Evolutionary conservation across 2,329 filamentous ascomycete species (phyloP).

Genomic region (Penicillium glabrum): DNA sequence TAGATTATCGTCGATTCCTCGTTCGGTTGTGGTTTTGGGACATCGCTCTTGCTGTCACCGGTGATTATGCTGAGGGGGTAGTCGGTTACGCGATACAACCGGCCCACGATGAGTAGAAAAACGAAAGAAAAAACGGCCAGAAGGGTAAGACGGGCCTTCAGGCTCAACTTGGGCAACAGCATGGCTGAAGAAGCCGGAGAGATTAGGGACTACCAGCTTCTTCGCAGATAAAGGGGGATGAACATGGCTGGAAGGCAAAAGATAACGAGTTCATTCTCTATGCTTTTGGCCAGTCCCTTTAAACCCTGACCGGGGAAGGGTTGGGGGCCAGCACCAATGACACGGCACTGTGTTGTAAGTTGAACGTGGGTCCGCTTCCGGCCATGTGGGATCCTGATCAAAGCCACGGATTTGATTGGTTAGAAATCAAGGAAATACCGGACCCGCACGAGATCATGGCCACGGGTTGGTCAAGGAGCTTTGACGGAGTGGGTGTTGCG

Average conservation of each 20-base stretch:
- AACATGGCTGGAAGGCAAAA: not conserved
- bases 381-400: not conserved
- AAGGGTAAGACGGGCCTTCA: not conserved
- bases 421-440: not conserved
- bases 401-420: not conserved
- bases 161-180: not conserved
- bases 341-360: not conserved
- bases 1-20: not conserved
- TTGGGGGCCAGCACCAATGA: not conserved
- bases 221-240: not conserved
- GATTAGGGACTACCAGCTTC: not conserved
- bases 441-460: not conserved
- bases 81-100: not conserved
- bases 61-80: constrained; percentile 4
- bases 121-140: not conserved
- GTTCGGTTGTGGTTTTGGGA: not conserved
- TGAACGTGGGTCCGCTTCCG: not conserved
- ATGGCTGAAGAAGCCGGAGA: not conserved
- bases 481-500: not conserved
- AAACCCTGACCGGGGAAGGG: not conserved
- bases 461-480: not conserved
- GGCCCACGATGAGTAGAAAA: not conserved
- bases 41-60: not conserved
- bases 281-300: not conserved
- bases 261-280: not conserved